These are phyloP conservation scores for Suhomyces taliae DNA, from an alignment of 1,139 yeast genomes.

Conservation along the genomic window DNA sequence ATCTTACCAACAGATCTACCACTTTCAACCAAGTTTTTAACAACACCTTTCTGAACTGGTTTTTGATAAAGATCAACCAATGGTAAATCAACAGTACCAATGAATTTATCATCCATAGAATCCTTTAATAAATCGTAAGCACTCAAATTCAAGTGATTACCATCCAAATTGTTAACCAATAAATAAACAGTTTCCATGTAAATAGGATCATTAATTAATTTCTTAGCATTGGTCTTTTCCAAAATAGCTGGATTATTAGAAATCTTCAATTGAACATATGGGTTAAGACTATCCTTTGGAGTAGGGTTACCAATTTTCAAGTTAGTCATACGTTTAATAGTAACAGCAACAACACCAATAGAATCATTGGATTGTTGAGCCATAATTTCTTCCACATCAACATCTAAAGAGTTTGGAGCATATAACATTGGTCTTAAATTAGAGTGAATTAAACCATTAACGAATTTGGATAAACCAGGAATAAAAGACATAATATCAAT, in stretches of 20 bases:
- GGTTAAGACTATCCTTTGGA: slow-evolving; percentile 52
- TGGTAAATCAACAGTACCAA: slow-evolving; percentile 59
- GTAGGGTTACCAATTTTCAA: slow-evolving; percentile 44
- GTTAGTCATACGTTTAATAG: slow-evolving; percentile 52
- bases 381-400: slow-evolving; percentile 70
- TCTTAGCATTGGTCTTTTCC: slow-evolving; percentile 58
- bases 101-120: slow-evolving; percentile 53
- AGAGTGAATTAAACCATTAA: slow-evolving; percentile 66
- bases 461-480: slow-evolving; percentile 77
- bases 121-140: slow-evolving; percentile 53
- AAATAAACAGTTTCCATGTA: slow-evolving; percentile 67
- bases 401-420: slow-evolving; percentile 78
- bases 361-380: slow-evolving; percentile 65
- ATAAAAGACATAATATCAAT: slow-evolving; percentile 78
- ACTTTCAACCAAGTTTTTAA: slow-evolving; percentile 43
- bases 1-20: slow-evolving; percentile 61
- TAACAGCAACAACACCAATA: slow-evolving; percentile 65
- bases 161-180: slow-evolving; percentile 57
- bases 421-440: slow-evolving; percentile 74
- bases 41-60: slow-evolving; percentile 32
- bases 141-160: slow-evolving; percentile 52
- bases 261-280: slow-evolving; percentile 54
- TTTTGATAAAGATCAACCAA: slow-evolving; percentile 60
- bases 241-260: slow-evolving; percentile 45
- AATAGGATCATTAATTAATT: slow-evolving; percentile 53